Evolutionary conservation across 208 protist species (phyloP), one percentile per base, ranked within the genome.

Genomic region (Crithidia brevicula): DNA sequence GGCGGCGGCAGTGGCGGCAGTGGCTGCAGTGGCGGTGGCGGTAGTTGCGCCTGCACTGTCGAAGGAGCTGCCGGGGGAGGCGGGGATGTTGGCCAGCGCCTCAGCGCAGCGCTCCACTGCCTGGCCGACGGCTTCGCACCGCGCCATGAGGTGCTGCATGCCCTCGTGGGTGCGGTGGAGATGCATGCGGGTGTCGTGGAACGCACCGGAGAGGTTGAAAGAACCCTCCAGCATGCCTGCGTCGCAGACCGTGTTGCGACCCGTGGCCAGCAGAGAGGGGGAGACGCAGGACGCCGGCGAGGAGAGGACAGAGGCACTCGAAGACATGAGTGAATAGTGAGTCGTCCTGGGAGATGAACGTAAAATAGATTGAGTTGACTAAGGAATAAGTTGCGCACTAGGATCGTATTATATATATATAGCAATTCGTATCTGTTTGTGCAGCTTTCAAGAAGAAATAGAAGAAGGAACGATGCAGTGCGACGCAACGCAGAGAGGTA

Each of bases 41-140:
- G 3, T 46, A 36, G 34, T 42, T 4, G 8, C 27, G 52, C 33
- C 31, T 23, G 8, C n/a, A 3, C 5, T 5, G 34, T 6, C 38
- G 31, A n/a, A 23, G 13, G 60, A 25, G 13, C 15, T 28, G 20
- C 16, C 28, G 45, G 20, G 33, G 1, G 33, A 22, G 33, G 47
- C 49, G 30, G 30, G 23, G 11, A 56, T 28, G 42, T 31, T 20
- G 60, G 20, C 47, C 7, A 66, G 47, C 9, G 60, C 47, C 1
- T 54, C 46, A 23, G 47, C 15, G 60, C 60, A 52, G 22, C 23
- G 34, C 60, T 66, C 22, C 16, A 66, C 16, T 5, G 45, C 60
- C 34, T 7, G 2, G 33, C 60, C 34, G 33, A 46, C 28, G 4
- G 9, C 31, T 13, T 51, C 18, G 60, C 31, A 52, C 20, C 60